Evolutionary conservation across 176 grass and related monocot species (phyloP), one percentile per base, ranked within the genome.

Genomic region (Stipa capillata): DNA sequence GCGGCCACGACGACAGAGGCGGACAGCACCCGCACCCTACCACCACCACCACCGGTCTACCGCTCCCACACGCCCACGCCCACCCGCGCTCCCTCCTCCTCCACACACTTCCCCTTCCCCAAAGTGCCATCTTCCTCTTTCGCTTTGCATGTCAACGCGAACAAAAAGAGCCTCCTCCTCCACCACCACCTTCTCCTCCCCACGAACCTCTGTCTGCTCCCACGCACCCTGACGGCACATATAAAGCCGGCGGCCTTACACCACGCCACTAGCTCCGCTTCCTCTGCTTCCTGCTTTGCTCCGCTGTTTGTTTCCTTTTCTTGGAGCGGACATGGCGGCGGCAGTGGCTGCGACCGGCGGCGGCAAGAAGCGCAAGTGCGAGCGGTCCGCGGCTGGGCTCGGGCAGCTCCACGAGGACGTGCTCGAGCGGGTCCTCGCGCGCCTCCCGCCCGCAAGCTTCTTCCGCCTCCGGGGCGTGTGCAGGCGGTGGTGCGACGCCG

Each of bases 321-420:
- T 54, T 21, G 28, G 56, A 17, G 2, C 12, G 31, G 43, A 37
- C 53, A 85, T 76, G 82, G 54, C 62, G 28, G n/a, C 77, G 28
- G 12, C 62, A 1, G 9, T 17, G 42, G 27, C 3, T 1, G 1
- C 10, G 9, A 20, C 20, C 8, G 70, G 21, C 29, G 59, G 42
- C 2, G 17, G 24, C 37, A 88, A 35, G 82, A 88, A 86, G 75
- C 89, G 89, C 18, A 94, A 91, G 86, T 5, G 51, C 69, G 63
- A 76, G 58, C 15, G 14, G 14, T 12, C 70, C 2, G 35, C 77
- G 5, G 29, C 54, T 0, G 85, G 54, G 3, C 81, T 99, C 8
- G 90, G 66, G 29, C 75, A 95, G 23, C 79, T 99, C 27, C 83
- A 93, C 18, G 85, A 95, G 13, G 96, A 99, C 85, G 77, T 99